Evolutionary conservation across 2,329 filamentous ascomycete genomes (phyloP).

Genomic region (Akanthomyces lecanii): DNA sequence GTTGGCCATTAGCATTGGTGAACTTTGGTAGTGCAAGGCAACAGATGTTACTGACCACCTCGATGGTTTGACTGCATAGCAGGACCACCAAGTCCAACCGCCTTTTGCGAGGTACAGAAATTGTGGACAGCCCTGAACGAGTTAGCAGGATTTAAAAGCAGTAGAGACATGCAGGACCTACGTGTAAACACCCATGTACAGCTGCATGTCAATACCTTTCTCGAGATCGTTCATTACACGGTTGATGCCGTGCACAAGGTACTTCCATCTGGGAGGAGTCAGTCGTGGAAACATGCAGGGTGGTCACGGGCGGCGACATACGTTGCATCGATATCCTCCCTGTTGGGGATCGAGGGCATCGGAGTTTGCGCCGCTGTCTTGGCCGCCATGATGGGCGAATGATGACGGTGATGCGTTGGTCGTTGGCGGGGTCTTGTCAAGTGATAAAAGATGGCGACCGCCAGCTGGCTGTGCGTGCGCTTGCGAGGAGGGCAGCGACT

Average conservation of each 20-base stretch:
- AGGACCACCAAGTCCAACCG: constrained; percentile 56
- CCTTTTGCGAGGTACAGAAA: constrained; percentile 98
- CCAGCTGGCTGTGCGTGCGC: neutral
- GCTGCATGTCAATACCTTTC: constrained; percentile 89
- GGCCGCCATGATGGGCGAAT: constrained; percentile 28
- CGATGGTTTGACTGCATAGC: constrained; percentile 38
- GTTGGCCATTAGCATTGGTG: neutral
- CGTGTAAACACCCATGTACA: constrained; percentile 98
- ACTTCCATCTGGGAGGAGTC: constrained; percentile 66
- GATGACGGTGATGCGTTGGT: constrained; percentile 2
- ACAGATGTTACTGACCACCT: constrained; percentile 53
- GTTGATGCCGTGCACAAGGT: constrained; percentile 81
- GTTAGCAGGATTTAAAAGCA: constrained; percentile 32
- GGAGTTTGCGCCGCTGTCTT: constrained; percentile 31
- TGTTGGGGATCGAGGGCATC: constrained; percentile 57
- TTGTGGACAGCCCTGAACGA: constrained; percentile 78
- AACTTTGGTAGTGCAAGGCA: neutral
- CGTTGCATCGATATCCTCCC: constrained; percentile 56
- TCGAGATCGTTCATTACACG: constrained; percentile 92
- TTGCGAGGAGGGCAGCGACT: neutral
- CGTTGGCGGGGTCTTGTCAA: constrained; percentile 5
- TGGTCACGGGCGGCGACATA: constrained; percentile 25
- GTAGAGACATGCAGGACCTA: constrained; percentile 31
- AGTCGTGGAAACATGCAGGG: constrained; percentile 21
- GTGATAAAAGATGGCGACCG: constrained; percentile 6